Conservation (phyloP, 1,139 yeast species). For the Candida neerlandica region DNA sequence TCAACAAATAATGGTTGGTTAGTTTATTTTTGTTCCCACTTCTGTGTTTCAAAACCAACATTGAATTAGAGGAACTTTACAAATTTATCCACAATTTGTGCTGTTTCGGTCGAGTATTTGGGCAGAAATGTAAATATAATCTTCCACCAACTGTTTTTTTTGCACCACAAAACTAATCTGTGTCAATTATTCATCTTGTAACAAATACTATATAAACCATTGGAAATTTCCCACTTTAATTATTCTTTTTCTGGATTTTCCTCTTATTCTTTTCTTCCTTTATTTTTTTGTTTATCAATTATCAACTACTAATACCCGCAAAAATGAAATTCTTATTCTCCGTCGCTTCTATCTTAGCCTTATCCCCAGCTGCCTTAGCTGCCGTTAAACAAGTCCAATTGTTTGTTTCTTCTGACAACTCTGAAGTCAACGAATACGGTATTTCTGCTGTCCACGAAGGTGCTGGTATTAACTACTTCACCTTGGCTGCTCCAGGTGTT, state of each 20-base stretch:
- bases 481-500: constrained; percentile 22
- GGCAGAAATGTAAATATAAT: not conserved
- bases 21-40: not conserved
- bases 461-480: constrained; percentile 54
- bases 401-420: constrained; percentile 24
- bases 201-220: not conserved
- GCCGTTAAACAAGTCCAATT: constrained; percentile 21
- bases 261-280: not conserved
- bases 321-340: constrained; percentile 17
- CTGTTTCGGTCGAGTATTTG: not conserved
- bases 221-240: not conserved
- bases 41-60: not conserved
- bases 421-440: constrained; percentile 28
- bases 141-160: not conserved
- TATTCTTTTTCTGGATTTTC: not conserved
- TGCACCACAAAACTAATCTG: not conserved
- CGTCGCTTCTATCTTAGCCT: constrained; percentile 19
- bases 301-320: not conserved
- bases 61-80: not conserved
- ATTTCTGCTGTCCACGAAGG: constrained; percentile 50
- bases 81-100: not conserved
- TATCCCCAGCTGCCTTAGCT: constrained; percentile 24
- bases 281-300: not conserved
- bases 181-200: not conserved
- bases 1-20: not conserved